A percentile compares a stretch with the other conserved stretches of the same genome.
These are phyloP conservation scores for Alternaria solani DNA, from an alignment of 2,329 filamentous ascomycete genomes.

Conservation along the genomic window DNA sequence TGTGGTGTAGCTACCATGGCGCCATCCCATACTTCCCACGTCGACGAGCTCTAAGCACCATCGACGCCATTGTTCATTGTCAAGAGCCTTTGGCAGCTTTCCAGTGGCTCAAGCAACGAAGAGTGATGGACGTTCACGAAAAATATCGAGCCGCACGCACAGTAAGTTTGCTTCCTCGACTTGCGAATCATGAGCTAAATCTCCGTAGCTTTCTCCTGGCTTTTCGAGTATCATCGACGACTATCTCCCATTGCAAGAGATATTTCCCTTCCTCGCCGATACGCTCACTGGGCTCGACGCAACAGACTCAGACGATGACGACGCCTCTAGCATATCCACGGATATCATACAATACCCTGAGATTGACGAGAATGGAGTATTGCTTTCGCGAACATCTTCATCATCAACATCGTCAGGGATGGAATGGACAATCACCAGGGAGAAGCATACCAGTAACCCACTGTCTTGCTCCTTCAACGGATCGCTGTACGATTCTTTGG, in stretches of 20 bases:
- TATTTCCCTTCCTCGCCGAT: constrained; percentile 38
- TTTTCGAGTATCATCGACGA: constrained; percentile 44
- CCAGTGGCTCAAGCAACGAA: constrained; percentile 49
- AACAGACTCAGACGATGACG: constrained; percentile 31
- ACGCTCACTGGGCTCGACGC: constrained; percentile 40
- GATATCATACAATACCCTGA: constrained; percentile 45
- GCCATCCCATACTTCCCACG: constrained; percentile 42
- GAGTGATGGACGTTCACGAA: constrained; percentile 49
- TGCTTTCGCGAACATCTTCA: constrained; percentile 26
- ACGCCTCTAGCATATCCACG: constrained; percentile 40
- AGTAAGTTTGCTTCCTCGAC: constrained; percentile 25
- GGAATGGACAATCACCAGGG: constrained; percentile 41
- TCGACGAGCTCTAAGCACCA: constrained; percentile 34
- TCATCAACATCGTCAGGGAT: constrained; percentile 30
- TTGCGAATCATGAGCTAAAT: neutral
- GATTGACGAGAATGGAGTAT: constrained; percentile 40
- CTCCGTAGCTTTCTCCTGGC: constrained; percentile 36
- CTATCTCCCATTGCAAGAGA: constrained; percentile 37
- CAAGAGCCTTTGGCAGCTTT: constrained; percentile 49
- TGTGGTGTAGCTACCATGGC: constrained; percentile 51
- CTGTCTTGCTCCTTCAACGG: constrained; percentile 45
- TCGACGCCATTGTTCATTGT: constrained; percentile 33
- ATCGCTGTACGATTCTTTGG: constrained; percentile 36
- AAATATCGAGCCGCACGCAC: constrained; percentile 41
- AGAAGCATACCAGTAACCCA: constrained; percentile 38